Conservation (phyloP, 768 basidiomycete species). For the Leccinum olivaceopallidum region DNA sequence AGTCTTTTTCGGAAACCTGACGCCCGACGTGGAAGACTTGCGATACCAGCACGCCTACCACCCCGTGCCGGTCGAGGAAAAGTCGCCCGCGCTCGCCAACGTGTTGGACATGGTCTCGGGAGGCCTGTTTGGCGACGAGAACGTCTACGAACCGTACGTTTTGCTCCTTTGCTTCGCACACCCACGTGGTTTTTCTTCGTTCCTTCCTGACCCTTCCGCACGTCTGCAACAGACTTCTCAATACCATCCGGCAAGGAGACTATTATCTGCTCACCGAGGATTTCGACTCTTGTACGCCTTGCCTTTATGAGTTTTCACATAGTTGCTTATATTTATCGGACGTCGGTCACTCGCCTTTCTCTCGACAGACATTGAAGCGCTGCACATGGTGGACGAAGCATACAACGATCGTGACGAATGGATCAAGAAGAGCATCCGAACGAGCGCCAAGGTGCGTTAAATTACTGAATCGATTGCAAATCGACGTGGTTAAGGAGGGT, state of each 20-base stretch:
- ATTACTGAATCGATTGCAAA: slow-evolving; percentile 40
- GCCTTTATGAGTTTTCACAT: not conserved
- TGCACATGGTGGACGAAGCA: slow-evolving; percentile 85
- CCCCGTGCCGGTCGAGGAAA: slow-evolving; percentile 75
- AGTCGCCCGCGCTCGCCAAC: slow-evolving; percentile 77
- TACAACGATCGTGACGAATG: slow-evolving; percentile 84
- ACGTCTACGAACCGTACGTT: slow-evolving; percentile 83
- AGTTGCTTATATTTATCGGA: not conserved
- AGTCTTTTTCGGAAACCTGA: slow-evolving; percentile 92
- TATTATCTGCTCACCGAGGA: slow-evolving; percentile 88
- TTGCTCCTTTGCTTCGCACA: not conserved
- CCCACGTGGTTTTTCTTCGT: not conserved
- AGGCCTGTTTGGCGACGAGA: slow-evolving; percentile 79
- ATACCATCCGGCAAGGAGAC: slow-evolving; percentile 75
- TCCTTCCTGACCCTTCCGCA: not conserved
- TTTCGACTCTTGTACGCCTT: slow-evolving; percentile 81
- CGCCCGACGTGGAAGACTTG: slow-evolving; percentile 84
- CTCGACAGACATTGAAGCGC: slow-evolving; percentile 70
- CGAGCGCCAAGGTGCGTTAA: slow-evolving; percentile 64
- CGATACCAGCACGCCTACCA: slow-evolving; percentile 86
- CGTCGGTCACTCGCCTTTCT: not conserved
- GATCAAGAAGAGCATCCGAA: slow-evolving; percentile 88
- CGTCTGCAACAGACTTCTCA: slow-evolving; percentile 53
- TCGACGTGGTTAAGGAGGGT: slow-evolving; percentile 60
- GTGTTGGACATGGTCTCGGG: slow-evolving; percentile 76